These are phyloP conservation scores for Triglochin maritima DNA, from an alignment of 106 monocot species.

Conservation along the genomic window DNA sequence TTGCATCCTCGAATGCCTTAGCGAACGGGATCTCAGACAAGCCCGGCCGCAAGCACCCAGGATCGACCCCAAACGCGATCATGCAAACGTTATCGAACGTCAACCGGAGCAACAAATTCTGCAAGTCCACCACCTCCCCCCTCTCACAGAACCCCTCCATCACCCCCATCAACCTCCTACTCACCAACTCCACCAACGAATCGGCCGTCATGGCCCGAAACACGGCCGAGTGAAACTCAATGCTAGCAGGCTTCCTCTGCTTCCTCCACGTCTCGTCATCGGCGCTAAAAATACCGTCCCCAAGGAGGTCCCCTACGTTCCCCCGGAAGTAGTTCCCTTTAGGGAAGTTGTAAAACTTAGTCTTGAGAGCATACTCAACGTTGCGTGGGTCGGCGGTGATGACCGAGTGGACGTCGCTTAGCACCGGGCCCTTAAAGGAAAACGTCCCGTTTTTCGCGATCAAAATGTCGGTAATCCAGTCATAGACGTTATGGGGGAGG, in stretches of 20 bases:
- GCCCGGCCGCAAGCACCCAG: constrained; percentile 66
- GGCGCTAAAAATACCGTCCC: constrained; percentile 77
- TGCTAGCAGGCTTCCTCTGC: constrained; percentile 65
- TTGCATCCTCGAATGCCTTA: constrained; percentile 82
- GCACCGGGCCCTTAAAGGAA: constrained; percentile 56
- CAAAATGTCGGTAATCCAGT: constrained; percentile 76
- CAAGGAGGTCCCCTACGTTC: constrained; percentile 55
- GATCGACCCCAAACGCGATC: constrained; percentile 90
- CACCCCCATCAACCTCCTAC: constrained; percentile 55
- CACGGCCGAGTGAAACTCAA: constrained; percentile 86
- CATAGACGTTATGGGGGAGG: constrained; percentile 60
- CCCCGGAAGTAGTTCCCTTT: constrained; percentile 72
- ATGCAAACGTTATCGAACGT: constrained; percentile 99
- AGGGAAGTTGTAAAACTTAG: constrained; percentile 73
- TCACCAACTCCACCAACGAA: constrained; percentile 71
- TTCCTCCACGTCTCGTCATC: constrained; percentile 76
- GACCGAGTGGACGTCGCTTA: constrained; percentile 73
- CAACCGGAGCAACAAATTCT: constrained; percentile 78
- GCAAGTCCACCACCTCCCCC: constrained; percentile 39
- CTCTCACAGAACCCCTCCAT: constrained; percentile 18
- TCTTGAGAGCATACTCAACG: constrained; percentile 85
- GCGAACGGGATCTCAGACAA: constrained; percentile 84
- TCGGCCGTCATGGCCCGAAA: constrained; percentile 59
- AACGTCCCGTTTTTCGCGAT: constrained; percentile 51
- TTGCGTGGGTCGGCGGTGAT: constrained; percentile 85